Conservation (phyloP, 2,329 filamentous ascomycete genomes). For the Calonectria pauciramosa region DNA sequence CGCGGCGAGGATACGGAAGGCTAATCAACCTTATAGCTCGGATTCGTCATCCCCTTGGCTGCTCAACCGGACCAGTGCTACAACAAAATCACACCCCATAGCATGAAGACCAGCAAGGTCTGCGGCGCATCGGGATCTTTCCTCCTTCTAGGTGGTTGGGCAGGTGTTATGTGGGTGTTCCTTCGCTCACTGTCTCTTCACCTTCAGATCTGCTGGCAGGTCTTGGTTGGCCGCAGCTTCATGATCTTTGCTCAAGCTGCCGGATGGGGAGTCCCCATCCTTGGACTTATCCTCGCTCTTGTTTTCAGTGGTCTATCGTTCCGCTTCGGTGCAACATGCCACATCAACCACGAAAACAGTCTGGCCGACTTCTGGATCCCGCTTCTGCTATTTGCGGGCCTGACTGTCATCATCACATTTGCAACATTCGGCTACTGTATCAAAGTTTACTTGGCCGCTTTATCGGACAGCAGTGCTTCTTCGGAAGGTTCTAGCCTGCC, state of each 20-base stretch:
- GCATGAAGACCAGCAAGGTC: slow-evolving; percentile 84
- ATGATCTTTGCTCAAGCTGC: slow-evolving; percentile 86
- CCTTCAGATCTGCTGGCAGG: slow-evolving; percentile 98
- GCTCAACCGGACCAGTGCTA: slow-evolving; percentile 85
- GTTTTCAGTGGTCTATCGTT: slow-evolving; percentile 93
- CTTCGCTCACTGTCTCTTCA: slow-evolving; percentile 92
- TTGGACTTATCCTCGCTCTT: slow-evolving; percentile 82
- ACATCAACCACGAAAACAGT: slow-evolving; percentile 92
- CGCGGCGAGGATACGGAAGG: not conserved
- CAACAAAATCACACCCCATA: slow-evolving; percentile 91
- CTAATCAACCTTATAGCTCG: slow-evolving; percentile 68
- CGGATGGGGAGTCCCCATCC: slow-evolving; percentile 87
- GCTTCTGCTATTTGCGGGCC: slow-evolving; percentile 80
- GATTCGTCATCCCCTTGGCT: slow-evolving; percentile 90
- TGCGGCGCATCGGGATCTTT: slow-evolving; percentile 93
- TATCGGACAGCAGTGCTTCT: slow-evolving; percentile 79
- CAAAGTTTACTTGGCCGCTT: slow-evolving; percentile 90
- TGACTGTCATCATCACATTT: slow-evolving; percentile 85
- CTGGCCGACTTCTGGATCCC: slow-evolving; percentile 93
- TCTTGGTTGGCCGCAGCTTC: slow-evolving; percentile 88
- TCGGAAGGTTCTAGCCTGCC: slow-evolving; percentile 81
- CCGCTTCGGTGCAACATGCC: slow-evolving; percentile 91
- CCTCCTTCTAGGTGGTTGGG: slow-evolving; percentile 87
- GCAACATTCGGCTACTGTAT: slow-evolving; percentile 92
- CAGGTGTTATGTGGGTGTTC: slow-evolving; percentile 90